Evolutionary conservation across 805 yeast species (phyloP).

Genomic region (Zygosaccharomyces bailii): DNA sequence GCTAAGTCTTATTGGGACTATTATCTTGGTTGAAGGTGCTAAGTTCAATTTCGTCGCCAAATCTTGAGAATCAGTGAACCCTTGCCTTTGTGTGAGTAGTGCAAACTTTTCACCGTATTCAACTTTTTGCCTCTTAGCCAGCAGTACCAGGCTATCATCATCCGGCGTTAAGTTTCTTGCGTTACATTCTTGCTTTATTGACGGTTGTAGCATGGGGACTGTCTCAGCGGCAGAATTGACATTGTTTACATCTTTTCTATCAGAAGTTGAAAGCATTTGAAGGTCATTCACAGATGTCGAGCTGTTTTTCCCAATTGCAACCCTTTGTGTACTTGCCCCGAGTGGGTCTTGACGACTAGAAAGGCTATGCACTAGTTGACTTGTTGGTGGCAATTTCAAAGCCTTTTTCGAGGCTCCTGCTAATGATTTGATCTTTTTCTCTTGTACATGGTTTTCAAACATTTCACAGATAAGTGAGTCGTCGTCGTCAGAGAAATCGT

Average conservation of each 20-base stretch:
- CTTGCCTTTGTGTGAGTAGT: constrained; percentile 33
- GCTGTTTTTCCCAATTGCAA: no score
- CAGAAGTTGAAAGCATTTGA: background rate
- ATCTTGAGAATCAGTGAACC: constrained; percentile 16
- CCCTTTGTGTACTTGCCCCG: constrained; percentile 3
- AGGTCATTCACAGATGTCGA: no score
- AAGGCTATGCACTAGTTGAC: background rate
- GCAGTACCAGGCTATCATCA: constrained; percentile 12
- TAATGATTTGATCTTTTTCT: constrained; percentile 4
- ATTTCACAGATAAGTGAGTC: constrained; percentile 15
- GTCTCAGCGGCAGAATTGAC: background rate
- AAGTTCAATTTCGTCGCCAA: constrained; percentile 14
- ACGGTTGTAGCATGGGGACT: no score
- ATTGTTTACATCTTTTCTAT: background rate
- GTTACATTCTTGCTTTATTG: background rate
- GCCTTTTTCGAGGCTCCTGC: constrained; percentile 14
- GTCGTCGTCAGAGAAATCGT: constrained; percentile 16
- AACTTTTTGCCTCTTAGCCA: constrained; percentile 11
- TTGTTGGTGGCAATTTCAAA: constrained; percentile 6
- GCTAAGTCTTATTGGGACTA: constrained; percentile 39
- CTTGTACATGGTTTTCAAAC: constrained; percentile 6
- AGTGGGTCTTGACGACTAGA: background rate
- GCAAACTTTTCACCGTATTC: constrained; percentile 30
- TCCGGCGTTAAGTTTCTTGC: background rate
- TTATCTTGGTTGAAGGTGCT: constrained; percentile 27